Evolutionary conservation across 306 rosid genomes (phyloP).

Genomic region (Mimosa pudica): DNA sequence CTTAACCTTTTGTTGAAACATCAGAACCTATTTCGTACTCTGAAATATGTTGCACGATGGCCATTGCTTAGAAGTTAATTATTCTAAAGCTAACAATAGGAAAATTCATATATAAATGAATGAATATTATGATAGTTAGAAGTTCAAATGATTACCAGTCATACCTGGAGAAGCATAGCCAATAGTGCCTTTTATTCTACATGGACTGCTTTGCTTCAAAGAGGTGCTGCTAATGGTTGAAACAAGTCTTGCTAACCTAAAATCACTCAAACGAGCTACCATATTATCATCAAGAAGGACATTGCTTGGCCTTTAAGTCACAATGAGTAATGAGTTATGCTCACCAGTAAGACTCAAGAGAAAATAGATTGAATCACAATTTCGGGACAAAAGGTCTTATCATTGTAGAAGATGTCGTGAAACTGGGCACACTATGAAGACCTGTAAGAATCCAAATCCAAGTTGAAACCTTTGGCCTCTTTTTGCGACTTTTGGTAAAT

Average conservation of each 20-base stretch:
- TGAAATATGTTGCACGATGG: background rate
- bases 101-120: too few relatives aligned
- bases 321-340: background rate
- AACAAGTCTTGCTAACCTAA: background rate
- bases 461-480: too few relatives aligned
- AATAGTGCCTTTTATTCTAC: slow-evolving; percentile 7
- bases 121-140: background rate
- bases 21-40: background rate
- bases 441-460: too few relatives aligned
- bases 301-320: background rate
- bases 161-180: slow-evolving; percentile 22
- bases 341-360: background rate
- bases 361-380: too few relatives aligned
- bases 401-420: too few relatives aligned
- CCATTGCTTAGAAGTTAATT: background rate
- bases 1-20: background rate
- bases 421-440: too few relatives aligned
- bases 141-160: background rate
- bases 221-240: background rate
- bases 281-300: background rate
- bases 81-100: background rate
- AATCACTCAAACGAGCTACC: background rate
- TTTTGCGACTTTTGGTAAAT: too few relatives aligned
- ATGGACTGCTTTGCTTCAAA: background rate
- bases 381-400: too few relatives aligned